Evolutionary conservation across 1,284 basidiomycete genomes (phyloP), one percentile per base, ranked within the genome.

Genomic region (Apiotrichum gracile): DNA sequence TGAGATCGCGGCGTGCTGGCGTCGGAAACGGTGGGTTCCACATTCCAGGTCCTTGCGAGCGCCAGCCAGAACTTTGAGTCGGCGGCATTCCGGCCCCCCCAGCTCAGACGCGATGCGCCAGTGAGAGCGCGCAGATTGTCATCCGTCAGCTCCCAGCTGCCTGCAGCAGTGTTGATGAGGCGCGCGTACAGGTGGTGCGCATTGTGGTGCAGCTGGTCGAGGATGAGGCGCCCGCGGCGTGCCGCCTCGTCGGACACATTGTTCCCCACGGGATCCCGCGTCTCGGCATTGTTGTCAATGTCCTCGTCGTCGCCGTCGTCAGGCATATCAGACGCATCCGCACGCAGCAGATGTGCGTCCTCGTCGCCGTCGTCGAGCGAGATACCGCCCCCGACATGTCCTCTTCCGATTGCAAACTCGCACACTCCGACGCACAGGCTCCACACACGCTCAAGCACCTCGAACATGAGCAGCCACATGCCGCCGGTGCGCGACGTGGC

Each of bases 391-490:
- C 56, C 61, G 2, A 63, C 56, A 6, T 42, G 25, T 4, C 68
- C 70, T 10, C 63, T 51, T 4, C 69, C 71, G 1, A 70, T 51
- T 2, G 71, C 71, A 48, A 67, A 73, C 53, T 68, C 69, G 59
- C 71, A 73, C 29, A 73, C 68, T 14, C 71, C 71, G 6, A 65
- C 60, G 55, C 71, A 73, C 3, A 73, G 49, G 24, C 55, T 54
- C 65, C 66, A 73, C 16, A 66, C 44, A 19, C 60, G 48, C 47
- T 66, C 65, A 16, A 68, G 47, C 24, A 73, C 33, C 52, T 69
- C 67, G 27, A 68, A 70, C 26, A 66, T 61, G 19, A 70, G 29
- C 16, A 73, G 52, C 71, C 71, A 73, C 62, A 66, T 60, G 45
- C 63, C 56, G 13, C 56, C 59, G 2, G 57, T 41, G 17, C 56